Conservation (phyloP, 257 asterid species). For the Dorcoceras hygrometricum region DNA sequence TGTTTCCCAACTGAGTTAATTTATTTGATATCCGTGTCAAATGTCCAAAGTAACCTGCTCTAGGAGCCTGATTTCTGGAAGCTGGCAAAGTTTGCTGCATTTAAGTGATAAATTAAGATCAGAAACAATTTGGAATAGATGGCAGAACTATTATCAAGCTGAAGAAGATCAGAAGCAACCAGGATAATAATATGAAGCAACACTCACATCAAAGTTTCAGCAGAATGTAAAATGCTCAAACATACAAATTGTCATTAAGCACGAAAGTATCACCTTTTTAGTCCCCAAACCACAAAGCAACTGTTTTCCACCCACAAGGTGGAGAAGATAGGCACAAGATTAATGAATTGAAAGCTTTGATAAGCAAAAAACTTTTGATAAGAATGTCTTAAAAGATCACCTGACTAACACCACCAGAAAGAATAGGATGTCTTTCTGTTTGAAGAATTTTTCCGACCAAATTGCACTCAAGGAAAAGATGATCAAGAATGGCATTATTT, state of each 20-base stretch:
- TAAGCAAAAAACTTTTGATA: background rate
- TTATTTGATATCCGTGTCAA: constrained; percentile 78
- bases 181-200: background rate
- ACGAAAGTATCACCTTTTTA: background rate
- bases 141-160: background rate
- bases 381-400: constrained; percentile 32
- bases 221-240: background rate
- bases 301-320: background rate
- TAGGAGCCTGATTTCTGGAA: constrained; percentile 60
- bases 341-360: constrained; percentile 4
- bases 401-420: constrained; percentile 54
- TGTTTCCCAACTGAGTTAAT: constrained; percentile 62
- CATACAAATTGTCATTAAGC: background rate
- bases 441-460: constrained; percentile 70
- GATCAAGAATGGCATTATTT: constrained; percentile 50
- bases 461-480: constrained; percentile 70
- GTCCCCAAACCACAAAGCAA: background rate
- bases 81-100: constrained; percentile 82
- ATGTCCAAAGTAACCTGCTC: constrained; percentile 87
- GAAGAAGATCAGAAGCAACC: background rate
- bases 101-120: constrained; percentile 19
- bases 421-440: constrained; percentile 56
- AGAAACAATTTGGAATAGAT: background rate
- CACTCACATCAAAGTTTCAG: background rate
- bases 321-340: background rate